Conservation (phyloP, 306 rosid genomes). For the Datisca glomerata region DNA sequence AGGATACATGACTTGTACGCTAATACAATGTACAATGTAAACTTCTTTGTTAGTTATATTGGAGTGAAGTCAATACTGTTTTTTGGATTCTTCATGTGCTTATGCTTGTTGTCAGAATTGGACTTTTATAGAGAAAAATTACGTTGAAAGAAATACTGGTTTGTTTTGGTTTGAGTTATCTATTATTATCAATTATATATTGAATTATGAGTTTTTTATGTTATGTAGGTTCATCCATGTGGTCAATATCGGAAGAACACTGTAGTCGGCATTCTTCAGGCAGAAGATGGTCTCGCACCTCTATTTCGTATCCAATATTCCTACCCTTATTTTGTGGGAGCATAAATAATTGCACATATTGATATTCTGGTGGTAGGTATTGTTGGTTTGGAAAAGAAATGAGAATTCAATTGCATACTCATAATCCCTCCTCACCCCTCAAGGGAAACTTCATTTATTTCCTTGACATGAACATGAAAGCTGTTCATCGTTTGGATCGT, state of each 20-base stretch:
- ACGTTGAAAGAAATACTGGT: background rate
- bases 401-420: background rate
- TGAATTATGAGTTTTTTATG: conserved; percentile 24
- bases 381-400: conserved; percentile 3
- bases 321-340: background rate
- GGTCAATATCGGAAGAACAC: conserved; percentile 99
- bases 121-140: background rate
- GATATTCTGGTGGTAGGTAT: background rate
- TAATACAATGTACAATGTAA: no score
- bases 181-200: conserved; percentile 3
- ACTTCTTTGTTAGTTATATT: no score
- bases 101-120: no score
- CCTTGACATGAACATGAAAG: conserved; percentile 60
- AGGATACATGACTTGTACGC: background rate
- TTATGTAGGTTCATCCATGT: conserved; percentile 83
- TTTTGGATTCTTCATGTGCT: no score
- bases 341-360: no score
- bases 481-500: conserved; percentile 87
- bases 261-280: conserved; percentile 84
- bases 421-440: background rate
- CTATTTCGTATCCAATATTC: conserved; percentile 73
- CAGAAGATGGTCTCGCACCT: conserved; percentile 78
- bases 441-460: conserved; percentile 3
- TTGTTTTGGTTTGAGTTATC: background rate
- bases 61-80: no score